A percentile compares a stretch with the other conserved stretches of the same genome.
Evolutionary conservation across 139 green algal genomes (phyloP).

Genomic region (Coelastrella sp.): DNA sequence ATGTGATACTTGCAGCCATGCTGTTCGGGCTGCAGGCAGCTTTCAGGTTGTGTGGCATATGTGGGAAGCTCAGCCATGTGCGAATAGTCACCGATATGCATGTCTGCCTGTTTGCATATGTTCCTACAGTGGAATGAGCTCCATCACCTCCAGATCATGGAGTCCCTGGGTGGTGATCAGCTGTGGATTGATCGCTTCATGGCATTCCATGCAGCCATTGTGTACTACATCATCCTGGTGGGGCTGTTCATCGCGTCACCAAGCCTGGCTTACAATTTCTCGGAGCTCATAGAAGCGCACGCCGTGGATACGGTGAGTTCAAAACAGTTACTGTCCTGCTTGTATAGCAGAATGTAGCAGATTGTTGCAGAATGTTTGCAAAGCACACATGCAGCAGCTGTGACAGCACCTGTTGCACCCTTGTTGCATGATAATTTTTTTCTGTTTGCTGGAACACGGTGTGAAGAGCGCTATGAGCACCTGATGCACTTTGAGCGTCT

Average conservation of each 20-base stretch:
- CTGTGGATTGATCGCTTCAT: slow-evolving; percentile 94
- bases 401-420: too few species aligned
- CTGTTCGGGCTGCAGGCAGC: not conserved
- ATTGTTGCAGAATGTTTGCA: too few species aligned
- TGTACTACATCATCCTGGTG: slow-evolving; percentile 86
- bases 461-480: too few species aligned
- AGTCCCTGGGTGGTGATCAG: slow-evolving; percentile 94
- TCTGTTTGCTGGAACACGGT: too few species aligned
- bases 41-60: not conserved
- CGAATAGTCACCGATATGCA: not conserved
- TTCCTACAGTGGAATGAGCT: slow-evolving; percentile 34
- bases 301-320: slow-evolving; percentile 91
- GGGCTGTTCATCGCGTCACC: slow-evolving; percentile 85
- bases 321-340: not conserved
- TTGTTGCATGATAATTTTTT: too few species aligned
- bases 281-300: slow-evolving; percentile 88
- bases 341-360: too few species aligned
- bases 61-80: slow-evolving; percentile 41
- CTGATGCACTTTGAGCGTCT: too few species aligned
- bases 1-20: not conserved
- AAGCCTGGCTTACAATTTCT: slow-evolving; percentile 92
- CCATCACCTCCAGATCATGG: slow-evolving; percentile 92
- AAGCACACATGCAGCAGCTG: too few species aligned
- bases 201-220: slow-evolving; percentile 68
- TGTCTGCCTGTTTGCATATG: not conserved